These are phyloP conservation scores for Tephrocybe sp. DNA, from an alignment of 768 basidiomycete species.

Conservation along the genomic window DNA sequence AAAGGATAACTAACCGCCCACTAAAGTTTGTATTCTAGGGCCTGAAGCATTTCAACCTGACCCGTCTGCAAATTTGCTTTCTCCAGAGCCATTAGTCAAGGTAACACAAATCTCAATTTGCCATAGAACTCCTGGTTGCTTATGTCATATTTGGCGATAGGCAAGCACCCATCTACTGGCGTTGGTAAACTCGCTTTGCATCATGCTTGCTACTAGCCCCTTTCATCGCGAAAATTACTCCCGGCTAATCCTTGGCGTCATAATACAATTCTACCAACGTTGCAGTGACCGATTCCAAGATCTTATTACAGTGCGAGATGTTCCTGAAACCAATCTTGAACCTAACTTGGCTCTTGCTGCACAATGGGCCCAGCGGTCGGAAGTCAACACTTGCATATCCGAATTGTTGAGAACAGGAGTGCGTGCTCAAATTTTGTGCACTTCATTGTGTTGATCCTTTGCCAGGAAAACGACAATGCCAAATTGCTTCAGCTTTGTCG, in stretches of 20 bases:
- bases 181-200: conserved; percentile 86
- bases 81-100: conserved; percentile 74
- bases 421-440: conserved; percentile 19
- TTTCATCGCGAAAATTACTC: conserved; percentile 96
- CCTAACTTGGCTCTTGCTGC: conserved; percentile 56
- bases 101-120: conserved; percentile 32
- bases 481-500: conserved; percentile 57
- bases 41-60: conserved; percentile 89
- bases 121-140: neutral
- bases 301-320: conserved; percentile 45
- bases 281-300: conserved; percentile 87
- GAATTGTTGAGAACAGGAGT: conserved; percentile 60
- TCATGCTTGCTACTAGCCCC: conserved; percentile 87
- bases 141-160: conserved; percentile 31
- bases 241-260: conserved; percentile 87
- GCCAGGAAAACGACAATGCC: conserved; percentile 35
- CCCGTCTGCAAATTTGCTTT: conserved; percentile 59
- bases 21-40: conserved; percentile 35
- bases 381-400: conserved; percentile 69
- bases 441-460: neutral
- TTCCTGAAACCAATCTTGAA: conserved; percentile 35
- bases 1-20: neutral
- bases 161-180: conserved; percentile 84
- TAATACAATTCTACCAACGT: conserved; percentile 94
- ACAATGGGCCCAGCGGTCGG: conserved; percentile 83